These are phyloP conservation scores for Metarhizium humberi DNA, from an alignment of 2,329 filamentous ascomycete genomes.

Conservation along the genomic window DNA sequence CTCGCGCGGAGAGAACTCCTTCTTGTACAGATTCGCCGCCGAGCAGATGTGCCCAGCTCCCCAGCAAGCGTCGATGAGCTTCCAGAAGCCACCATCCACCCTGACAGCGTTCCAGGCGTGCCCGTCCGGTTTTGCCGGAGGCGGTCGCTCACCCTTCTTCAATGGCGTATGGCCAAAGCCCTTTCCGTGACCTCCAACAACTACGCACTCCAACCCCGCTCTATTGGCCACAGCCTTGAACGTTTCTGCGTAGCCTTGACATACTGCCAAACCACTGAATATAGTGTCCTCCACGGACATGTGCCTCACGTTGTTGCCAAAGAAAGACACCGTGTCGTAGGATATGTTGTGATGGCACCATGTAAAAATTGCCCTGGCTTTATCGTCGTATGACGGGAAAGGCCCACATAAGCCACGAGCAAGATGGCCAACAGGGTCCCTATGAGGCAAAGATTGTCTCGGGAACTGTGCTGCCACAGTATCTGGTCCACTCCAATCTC, in stretches of 20 bases:
- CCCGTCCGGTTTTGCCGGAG: constrained; percentile 49
- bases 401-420: constrained; percentile 69
- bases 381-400: constrained; percentile 78
- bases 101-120: constrained; percentile 93
- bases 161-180: constrained; percentile 65
- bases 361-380: constrained; percentile 84
- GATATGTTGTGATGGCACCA: constrained; percentile 92
- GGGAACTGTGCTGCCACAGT: constrained; percentile 69
- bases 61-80: constrained; percentile 88
- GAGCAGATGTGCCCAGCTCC: constrained; percentile 64
- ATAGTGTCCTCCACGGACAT: constrained; percentile 67
- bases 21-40: constrained; percentile 48
- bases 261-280: constrained; percentile 72
- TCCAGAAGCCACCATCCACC: constrained; percentile 83
- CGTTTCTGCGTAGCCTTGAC: constrained; percentile 79
- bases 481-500: constrained; percentile 82
- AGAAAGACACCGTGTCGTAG: constrained; percentile 77
- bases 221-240: constrained; percentile 70
- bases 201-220: constrained; percentile 68
- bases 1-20: constrained; percentile 55
- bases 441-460: constrained; percentile 55
- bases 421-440: constrained; percentile 61
- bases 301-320: constrained; percentile 56
- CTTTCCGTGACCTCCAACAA: constrained; percentile 75
- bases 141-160: constrained; percentile 53